These are phyloP conservation scores for Exophiala dermatitidis DNA, from an alignment of 2,329 filamentous ascomycete species.

Conservation along the genomic window DNA sequence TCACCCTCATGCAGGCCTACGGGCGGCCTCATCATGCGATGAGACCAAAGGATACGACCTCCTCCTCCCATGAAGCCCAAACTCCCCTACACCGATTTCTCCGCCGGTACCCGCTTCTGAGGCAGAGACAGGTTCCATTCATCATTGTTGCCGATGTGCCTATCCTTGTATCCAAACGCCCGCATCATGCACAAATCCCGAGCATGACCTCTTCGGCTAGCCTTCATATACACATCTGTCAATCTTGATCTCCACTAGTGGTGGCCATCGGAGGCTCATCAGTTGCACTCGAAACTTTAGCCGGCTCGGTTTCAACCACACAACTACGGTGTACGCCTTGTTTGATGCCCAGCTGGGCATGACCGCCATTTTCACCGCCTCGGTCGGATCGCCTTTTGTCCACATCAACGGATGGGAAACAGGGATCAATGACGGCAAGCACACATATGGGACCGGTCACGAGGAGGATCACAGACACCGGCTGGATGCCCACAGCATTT, in stretches of 20 bases:
- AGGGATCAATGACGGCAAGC: conserved; percentile 2
- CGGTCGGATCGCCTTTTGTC: background rate
- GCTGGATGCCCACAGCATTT: background rate
- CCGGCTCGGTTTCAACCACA: background rate
- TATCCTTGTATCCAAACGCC: background rate
- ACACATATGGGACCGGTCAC: background rate
- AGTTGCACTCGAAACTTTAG: background rate
- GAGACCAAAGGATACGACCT: too few relatives aligned
- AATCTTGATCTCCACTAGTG: background rate
- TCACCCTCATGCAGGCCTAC: too few relatives aligned
- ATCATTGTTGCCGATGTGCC: too few relatives aligned
- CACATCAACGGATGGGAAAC: background rate
- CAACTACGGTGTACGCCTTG: background rate
- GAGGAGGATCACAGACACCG: conserved; percentile 1
- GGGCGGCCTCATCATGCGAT: too few relatives aligned
- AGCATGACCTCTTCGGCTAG: background rate
- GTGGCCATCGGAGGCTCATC: background rate
- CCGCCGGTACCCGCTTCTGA: too few relatives aligned
- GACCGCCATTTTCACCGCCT: conserved; percentile 24
- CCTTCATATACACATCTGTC: background rate
- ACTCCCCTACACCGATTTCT: too few relatives aligned
- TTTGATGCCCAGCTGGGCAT: conserved; percentile 15
- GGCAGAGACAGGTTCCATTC: too few relatives aligned
- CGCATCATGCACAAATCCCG: background rate
- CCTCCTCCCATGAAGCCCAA: too few relatives aligned